phyloP scores from a whole-genome alignment of 768 basidiomycete species.

The Termitomyces sp. region DNA sequence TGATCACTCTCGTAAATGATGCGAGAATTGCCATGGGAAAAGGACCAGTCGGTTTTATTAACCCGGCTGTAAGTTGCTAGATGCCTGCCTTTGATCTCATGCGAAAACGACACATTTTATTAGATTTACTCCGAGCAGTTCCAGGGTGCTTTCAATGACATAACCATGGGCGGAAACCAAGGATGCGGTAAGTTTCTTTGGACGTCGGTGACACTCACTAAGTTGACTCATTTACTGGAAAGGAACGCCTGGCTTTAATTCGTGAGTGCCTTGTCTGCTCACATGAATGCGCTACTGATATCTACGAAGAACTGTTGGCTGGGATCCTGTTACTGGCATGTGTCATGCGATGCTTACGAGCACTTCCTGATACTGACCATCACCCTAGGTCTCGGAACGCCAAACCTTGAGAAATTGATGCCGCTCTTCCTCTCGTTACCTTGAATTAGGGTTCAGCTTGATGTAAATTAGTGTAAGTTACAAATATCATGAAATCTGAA shows the following conservation, averaged over 20 bases:
- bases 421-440: slow-evolving; percentile 29
- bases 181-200: slow-evolving; percentile 26
- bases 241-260: slow-evolving; percentile 31
- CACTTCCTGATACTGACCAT: neutral
- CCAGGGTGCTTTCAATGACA: slow-evolving; percentile 33
- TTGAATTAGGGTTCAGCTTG: slow-evolving; percentile 7
- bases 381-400: slow-evolving; percentile 31
- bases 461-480: neutral
- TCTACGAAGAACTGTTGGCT: slow-evolving; percentile 26
- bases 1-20: slow-evolving; percentile 49
- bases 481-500: neutral
- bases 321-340: slow-evolving; percentile 37
- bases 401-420: slow-evolving; percentile 26
- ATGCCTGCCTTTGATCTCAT: neutral
- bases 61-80: slow-evolving; percentile 28
- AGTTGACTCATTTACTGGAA: neutral
- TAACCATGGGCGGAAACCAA: slow-evolving; percentile 33
- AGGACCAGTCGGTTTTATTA: slow-evolving; percentile 42
- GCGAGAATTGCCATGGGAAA: slow-evolving; percentile 39
- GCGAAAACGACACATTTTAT: neutral
- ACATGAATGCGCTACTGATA: neutral
- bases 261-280: slow-evolving; percentile 18
- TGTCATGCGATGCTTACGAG: neutral
- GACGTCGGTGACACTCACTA: neutral
- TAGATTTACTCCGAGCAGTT: slow-evolving; percentile 33